Evolutionary conservation across 495 filamentous ascomycete genomes (phyloP).

Genomic region (Geopyxis carbonaria): DNA sequence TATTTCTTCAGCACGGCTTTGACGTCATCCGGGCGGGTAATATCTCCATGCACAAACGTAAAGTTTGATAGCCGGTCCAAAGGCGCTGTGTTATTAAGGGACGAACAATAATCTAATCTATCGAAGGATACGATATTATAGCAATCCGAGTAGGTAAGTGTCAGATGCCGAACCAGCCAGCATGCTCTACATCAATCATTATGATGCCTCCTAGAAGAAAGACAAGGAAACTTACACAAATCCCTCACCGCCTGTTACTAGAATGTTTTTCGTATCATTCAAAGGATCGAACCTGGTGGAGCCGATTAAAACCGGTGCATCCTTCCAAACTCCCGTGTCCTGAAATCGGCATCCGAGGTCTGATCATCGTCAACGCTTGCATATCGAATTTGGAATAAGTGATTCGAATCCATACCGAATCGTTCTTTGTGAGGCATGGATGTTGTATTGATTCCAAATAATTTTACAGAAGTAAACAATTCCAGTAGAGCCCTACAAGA

Average conservation of each 20-base stretch:
- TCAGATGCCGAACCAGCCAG: slow-evolving; percentile 56
- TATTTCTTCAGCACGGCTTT: slow-evolving; percentile 40
- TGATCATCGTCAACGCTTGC: too few species aligned
- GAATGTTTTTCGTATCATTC: slow-evolving; percentile 48
- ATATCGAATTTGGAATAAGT: too few species aligned
- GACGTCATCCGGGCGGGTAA: slow-evolving; percentile 45
- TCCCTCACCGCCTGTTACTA: slow-evolving; percentile 55
- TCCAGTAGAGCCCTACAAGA: too few species aligned
- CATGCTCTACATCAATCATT: slow-evolving; percentile 37
- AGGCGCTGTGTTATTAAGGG: slow-evolving; percentile 48
- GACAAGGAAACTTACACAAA: too few species aligned
- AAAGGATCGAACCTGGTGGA: slow-evolving; percentile 46
- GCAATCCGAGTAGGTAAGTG: slow-evolving; percentile 43
- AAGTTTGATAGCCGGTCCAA: slow-evolving; percentile 49
- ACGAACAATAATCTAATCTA: slow-evolving; percentile 58
- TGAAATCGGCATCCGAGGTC: too few species aligned
- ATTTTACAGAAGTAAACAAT: too few species aligned
- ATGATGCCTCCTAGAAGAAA: slow-evolving; percentile 28
- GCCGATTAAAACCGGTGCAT: slow-evolving; percentile 46
- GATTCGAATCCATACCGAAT: too few species aligned
- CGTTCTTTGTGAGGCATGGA: too few species aligned
- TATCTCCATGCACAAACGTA: slow-evolving; percentile 54
- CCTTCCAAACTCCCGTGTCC: too few species aligned
- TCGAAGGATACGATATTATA: slow-evolving; percentile 64
- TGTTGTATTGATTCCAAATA: too few species aligned